phyloP scores from a whole-genome alignment of 192 early-diverging fungal species.

The Nowakowskiella sp. region DNA sequence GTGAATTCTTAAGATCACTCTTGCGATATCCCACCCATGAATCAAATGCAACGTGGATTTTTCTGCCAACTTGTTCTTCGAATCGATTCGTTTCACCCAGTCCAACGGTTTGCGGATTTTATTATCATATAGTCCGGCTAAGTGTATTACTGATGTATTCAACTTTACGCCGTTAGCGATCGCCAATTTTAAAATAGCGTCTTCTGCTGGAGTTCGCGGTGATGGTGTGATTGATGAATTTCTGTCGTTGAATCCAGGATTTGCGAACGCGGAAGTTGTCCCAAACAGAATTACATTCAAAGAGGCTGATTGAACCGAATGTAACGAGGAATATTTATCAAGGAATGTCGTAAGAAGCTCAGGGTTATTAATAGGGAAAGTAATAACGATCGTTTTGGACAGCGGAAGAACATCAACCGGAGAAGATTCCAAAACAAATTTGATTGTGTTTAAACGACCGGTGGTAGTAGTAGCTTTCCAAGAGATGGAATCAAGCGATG shows the following conservation, averaged over 20 bases:
- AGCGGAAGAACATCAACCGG: constrained; percentile 35
- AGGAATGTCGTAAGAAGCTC: constrained; percentile 19
- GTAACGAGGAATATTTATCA: constrained; percentile 32
- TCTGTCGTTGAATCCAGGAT: constrained; percentile 24
- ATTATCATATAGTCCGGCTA: constrained; percentile 51
- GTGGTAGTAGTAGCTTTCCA: too few relatives aligned
- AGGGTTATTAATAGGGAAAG: constrained; percentile 44
- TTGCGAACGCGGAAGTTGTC: constrained; percentile 16
- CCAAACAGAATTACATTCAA: constrained; percentile 33
- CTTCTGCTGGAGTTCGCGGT: constrained; percentile 27
- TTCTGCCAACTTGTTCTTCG: constrained; percentile 13
- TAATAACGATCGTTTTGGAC: constrained; percentile 44
- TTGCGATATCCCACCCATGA: constrained; percentile 53
- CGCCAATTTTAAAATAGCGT: constrained; percentile 18
- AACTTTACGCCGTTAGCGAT: too few relatives aligned
- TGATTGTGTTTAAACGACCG: constrained; percentile 46
- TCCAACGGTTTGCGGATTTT: constrained; percentile 39
- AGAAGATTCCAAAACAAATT: constrained; percentile 33
- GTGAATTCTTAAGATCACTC: constrained; percentile 39
- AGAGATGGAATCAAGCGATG: too few relatives aligned
- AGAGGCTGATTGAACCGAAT: constrained; percentile 12
- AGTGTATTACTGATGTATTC: constrained; percentile 41
- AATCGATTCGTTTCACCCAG: constrained; percentile 46
- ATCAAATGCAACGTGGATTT: constrained; percentile 46
- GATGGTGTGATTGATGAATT: constrained; percentile 23